Conservation (phyloP, 1,284 basidiomycete genomes). For the Papiliotrema laurentii region DNA sequence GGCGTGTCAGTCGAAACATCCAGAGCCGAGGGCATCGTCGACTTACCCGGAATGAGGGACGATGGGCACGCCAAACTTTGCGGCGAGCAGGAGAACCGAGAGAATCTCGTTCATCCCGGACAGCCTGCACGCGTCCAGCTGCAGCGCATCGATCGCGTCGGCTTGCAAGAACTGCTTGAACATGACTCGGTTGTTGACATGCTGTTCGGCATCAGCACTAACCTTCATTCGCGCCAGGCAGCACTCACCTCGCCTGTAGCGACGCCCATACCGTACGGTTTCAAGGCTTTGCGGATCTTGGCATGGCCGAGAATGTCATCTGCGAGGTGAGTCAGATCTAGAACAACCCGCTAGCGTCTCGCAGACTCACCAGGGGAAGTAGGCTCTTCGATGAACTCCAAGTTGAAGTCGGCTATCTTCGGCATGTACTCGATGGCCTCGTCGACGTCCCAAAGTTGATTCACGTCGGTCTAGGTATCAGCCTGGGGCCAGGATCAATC, state of each 20-base stretch:
- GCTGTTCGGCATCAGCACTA: too few species aligned
- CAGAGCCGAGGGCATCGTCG: too few species aligned
- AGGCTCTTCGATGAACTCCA: conserved; percentile 93
- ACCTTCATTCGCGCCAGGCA: too few species aligned
- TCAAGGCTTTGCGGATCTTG: conserved; percentile 53
- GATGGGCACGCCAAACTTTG: conserved; percentile 75
- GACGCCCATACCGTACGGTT: conserved; percentile 80
- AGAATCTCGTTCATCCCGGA: conserved; percentile 88
- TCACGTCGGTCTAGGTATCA: conserved; percentile 36
- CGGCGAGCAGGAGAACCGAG: conserved; percentile 80
- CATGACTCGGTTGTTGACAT: conserved; percentile 78
- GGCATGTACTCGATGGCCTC: conserved; percentile 80
- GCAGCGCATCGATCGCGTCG: conserved; percentile 84
- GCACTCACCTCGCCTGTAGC: conserved; percentile 94
- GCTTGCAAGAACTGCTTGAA: conserved; percentile 93
- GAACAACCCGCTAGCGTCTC: too few species aligned
- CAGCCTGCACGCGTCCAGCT: conserved; percentile 86
- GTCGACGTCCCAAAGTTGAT: conserved; percentile 75
- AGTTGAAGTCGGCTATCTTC: conserved; percentile 67
- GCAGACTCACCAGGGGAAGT: too few species aligned
- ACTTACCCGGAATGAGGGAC: conserved; percentile 84
- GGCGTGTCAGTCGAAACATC: too few species aligned
- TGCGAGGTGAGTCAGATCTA: too few species aligned
- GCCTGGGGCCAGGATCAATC: too few species aligned
- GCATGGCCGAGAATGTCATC: conserved; percentile 64